phyloP scores from a whole-genome alignment of 129 eudicot species.

The Centella asiatica region DNA sequence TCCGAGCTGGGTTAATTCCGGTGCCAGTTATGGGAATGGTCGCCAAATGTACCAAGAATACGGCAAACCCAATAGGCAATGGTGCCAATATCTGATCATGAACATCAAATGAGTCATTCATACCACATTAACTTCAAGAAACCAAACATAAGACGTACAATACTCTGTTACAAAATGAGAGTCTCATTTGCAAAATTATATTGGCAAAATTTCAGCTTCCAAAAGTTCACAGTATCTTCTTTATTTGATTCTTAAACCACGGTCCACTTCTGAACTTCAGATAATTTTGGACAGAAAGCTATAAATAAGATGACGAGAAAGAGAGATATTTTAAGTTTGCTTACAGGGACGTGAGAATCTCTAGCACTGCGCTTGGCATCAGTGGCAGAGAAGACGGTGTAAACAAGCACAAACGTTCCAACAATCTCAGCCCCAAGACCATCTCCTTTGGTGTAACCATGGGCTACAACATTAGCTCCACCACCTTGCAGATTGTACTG shows the following conservation, averaged over 20 bases:
- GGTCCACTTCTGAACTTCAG: too few relatives aligned
- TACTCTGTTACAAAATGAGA: too few relatives aligned
- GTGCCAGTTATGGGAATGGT: slow-evolving; percentile 72
- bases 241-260: too few relatives aligned
- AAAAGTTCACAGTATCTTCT: too few relatives aligned
- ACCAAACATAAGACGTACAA: too few relatives aligned
- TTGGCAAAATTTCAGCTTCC: too few relatives aligned
- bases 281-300: too few relatives aligned
- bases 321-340: not conserved
- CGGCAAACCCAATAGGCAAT: slow-evolving; percentile 77
- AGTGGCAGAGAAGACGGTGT: slow-evolving; percentile 80
- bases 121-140: not conserved
- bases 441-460: slow-evolving; percentile 69
- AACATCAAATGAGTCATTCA: not conserved
- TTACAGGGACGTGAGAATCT: slow-evolving; percentile 80
- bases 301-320: not conserved
- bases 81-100: slow-evolving; percentile 63
- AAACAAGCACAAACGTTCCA: slow-evolving; percentile 62
- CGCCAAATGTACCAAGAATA: slow-evolving; percentile 75
- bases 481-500: slow-evolving; percentile 39
- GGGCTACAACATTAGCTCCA: slow-evolving; percentile 53
- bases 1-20: slow-evolving; percentile 73
- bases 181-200: too few relatives aligned
- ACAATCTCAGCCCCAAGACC: slow-evolving; percentile 74
- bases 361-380: slow-evolving; percentile 79